Percentiles rank a stretch among this genome's conserved stretches.
These are phyloP conservation scores for Aspergillus olivimuriae DNA, from an alignment of 495 filamentous ascomycete genomes.

Conservation along the genomic window DNA sequence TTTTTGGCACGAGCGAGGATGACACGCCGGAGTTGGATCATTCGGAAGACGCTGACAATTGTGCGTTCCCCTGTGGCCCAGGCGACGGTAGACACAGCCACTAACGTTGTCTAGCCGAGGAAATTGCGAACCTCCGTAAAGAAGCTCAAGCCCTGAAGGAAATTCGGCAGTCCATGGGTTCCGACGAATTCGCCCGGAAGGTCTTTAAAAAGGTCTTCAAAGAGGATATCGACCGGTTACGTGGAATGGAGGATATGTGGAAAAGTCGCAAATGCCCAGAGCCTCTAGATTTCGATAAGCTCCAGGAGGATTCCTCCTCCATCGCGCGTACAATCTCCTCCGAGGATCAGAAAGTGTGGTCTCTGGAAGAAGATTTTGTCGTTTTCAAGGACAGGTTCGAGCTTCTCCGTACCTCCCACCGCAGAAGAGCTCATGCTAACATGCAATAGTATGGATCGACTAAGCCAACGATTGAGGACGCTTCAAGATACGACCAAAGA, in stretches of 20 bases:
- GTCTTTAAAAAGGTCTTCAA: conserved; percentile 93
- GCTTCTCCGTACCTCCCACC: not conserved
- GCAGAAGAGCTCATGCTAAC: conserved; percentile 4
- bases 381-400: conserved; percentile 75
- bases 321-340: conserved; percentile 49
- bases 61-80: conserved; percentile 23
- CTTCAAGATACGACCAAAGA: conserved; percentile 44
- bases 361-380: conserved; percentile 67
- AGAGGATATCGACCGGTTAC: conserved; percentile 73
- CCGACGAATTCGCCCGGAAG: conserved; percentile 66
- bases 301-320: conserved; percentile 42
- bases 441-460: conserved; percentile 53
- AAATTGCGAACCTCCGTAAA: conserved; percentile 77
- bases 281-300: conserved; percentile 57
- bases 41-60: conserved; percentile 74
- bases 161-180: conserved; percentile 78
- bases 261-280: conserved; percentile 70
- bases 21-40: conserved; percentile 63
- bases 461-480: conserved; percentile 66
- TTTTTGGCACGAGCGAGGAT: conserved; percentile 89
- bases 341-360: conserved; percentile 76
- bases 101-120: conserved; percentile 50
- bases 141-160: conserved; percentile 79
- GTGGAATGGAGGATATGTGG: conserved; percentile 97
- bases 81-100: not conserved